These are phyloP conservation scores for Fusarium pseudocircinatum DNA, from an alignment of 2,329 filamentous ascomycete species.

Conservation along the genomic window DNA sequence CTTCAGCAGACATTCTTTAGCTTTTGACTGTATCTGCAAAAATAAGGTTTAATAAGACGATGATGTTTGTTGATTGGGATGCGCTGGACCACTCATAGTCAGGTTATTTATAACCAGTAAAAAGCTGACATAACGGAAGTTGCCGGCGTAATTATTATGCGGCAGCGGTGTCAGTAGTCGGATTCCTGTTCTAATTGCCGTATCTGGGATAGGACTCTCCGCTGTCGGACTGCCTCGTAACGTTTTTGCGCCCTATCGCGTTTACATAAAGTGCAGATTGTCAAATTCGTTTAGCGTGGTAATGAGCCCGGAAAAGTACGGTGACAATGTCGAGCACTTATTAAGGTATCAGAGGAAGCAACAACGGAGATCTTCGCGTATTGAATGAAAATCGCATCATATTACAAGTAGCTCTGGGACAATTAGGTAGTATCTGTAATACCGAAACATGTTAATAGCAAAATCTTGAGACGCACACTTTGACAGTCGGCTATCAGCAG, in stretches of 20 bases:
- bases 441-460: too few species aligned
- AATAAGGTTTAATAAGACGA: neutral
- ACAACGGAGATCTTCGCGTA: too few species aligned
- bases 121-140: neutral
- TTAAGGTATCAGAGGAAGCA: too few species aligned
- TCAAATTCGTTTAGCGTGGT: neutral
- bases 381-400: too few species aligned
- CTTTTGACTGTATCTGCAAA: too few species aligned
- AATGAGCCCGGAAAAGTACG: too few species aligned
- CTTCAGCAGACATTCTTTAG: neutral
- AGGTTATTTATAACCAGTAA: neutral
- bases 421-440: too few species aligned
- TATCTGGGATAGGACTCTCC: neutral
- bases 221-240: neutral
- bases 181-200: neutral
- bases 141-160: neutral
- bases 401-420: too few species aligned
- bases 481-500: too few species aligned
- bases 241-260: neutral
- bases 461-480: too few species aligned
- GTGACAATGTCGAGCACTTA: too few species aligned
- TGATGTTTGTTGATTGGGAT: rapidly evolving
- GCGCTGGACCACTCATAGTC: neutral
- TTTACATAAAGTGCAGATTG: neutral
- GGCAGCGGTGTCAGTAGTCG: neutral